phyloP scores from a whole-genome alignment of 495 filamentous ascomycete species.

The Hypoxylon crocopeplum region DNA sequence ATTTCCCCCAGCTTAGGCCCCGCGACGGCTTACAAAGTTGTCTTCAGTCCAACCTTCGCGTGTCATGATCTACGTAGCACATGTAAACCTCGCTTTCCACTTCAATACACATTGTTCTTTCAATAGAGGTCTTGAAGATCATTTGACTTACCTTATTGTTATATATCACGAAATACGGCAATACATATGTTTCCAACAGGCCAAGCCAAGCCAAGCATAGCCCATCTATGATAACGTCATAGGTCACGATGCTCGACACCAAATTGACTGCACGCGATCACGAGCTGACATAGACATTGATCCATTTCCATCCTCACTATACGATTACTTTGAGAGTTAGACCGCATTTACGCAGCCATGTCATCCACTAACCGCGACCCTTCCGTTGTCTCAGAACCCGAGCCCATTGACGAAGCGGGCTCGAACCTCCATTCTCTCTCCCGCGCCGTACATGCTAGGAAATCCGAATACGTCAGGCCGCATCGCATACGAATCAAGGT shows the following conservation, averaged over 20 bases:
- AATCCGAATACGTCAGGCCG: conserved; percentile 76
- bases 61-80: too few relatives aligned
- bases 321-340: background rate
- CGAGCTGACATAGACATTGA: conserved; percentile 26
- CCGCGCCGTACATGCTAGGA: conserved; percentile 68
- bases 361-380: conserved; percentile 36
- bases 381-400: conserved; percentile 42
- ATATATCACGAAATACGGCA: too few relatives aligned
- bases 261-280: conserved; percentile 21
- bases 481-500: conserved; percentile 80
- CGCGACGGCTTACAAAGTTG: too few relatives aligned
- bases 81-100: too few relatives aligned
- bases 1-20: too few relatives aligned
- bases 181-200: background rate
- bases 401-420: conserved; percentile 45
- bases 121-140: too few relatives aligned
- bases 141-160: too few relatives aligned
- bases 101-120: too few relatives aligned
- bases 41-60: too few relatives aligned
- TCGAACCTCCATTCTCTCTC: conserved; percentile 55
- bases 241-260: conserved; percentile 24
- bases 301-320: background rate
- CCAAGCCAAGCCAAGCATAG: conserved; percentile 9
- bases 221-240: conserved; percentile 34
- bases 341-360: conserved; percentile 29